Percentiles rank a stretch among this genome's conserved stretches.
Conservation (phyloP, 2,329 filamentous ascomycete species). For the Colletotrichum higginsianum region DNA sequence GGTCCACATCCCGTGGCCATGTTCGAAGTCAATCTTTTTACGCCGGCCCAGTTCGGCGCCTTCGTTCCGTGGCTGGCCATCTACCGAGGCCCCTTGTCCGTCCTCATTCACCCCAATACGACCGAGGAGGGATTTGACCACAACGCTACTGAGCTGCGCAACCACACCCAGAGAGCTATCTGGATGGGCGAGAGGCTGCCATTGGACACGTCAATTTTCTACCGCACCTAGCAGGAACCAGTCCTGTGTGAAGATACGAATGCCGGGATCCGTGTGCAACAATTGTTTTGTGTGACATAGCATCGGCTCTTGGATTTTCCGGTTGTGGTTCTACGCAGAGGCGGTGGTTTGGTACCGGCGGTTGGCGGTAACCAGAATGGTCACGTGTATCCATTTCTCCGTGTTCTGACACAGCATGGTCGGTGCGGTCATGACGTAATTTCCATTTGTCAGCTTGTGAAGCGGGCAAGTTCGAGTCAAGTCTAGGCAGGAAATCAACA, state of each 20-base stretch:
- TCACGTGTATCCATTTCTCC: conserved; percentile 1
- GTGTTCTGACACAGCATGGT: background rate
- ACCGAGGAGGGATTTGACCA: conserved; percentile 56
- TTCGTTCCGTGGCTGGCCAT: conserved; percentile 90
- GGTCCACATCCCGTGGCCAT: conserved; percentile 88
- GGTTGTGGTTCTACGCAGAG: background rate
- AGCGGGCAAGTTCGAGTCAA: background rate
- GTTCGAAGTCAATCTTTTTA: conserved; percentile 94
- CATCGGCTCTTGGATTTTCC: background rate
- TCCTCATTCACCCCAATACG: conserved; percentile 87
- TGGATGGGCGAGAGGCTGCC: conserved; percentile 81
- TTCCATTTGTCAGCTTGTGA: conserved; percentile 17
- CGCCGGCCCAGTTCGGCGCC: conserved; percentile 88
- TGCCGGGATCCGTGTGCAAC: background rate
- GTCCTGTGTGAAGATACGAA: background rate
- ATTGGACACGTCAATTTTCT: conserved; percentile 60
- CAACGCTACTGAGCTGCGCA: conserved; percentile 57
- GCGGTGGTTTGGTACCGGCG: background rate
- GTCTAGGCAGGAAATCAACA: background rate
- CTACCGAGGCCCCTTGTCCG: conserved; percentile 84
- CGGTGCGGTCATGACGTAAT: conserved; percentile 22
- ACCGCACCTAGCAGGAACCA: background rate
- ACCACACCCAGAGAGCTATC: conserved; percentile 78
- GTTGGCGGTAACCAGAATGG: too few relatives aligned
- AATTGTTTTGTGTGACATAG: background rate